phyloP scores from a whole-genome alignment of 805 yeast genomes.

The Myxozyma vanderwaltii region DNA sequence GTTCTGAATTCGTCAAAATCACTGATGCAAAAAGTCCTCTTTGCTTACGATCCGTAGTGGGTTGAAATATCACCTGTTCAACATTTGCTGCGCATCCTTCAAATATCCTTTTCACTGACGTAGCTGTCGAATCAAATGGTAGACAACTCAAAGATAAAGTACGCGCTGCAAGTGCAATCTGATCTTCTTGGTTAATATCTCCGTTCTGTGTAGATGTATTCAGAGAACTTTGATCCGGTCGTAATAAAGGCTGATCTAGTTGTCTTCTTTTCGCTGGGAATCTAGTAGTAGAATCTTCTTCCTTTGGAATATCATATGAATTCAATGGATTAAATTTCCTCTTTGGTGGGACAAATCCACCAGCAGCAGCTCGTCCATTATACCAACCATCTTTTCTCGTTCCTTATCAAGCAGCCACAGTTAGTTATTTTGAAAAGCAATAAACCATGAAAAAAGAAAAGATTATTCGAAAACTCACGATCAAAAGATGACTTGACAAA shows the following conservation, averaged over 20 bases:
- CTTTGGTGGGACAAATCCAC: conserved; percentile 1
- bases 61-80: conserved; percentile 11
- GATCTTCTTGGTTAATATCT: not conserved
- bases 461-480: no score
- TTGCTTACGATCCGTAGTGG: conserved; percentile 7
- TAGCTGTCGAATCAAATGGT: conserved; percentile 8
- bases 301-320: not conserved
- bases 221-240: conserved; percentile 18
- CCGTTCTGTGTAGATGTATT: not conserved
- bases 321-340: not conserved
- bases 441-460: no score
- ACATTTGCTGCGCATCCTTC: not conserved
- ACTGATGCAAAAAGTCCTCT: conserved; percentile 25
- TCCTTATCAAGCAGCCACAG: no score
- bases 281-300: not conserved
- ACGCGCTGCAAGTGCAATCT: conserved; percentile 1
- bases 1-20: conserved; percentile 8
- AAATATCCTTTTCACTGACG: conserved; percentile 8
- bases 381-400: no score
- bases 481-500: not conserved
- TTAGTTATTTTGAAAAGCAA: no score
- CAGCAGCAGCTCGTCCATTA: not conserved
- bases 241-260: not conserved
- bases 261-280: conserved; percentile 16
- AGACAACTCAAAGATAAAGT: conserved; percentile 20